Evolutionary conservation across 441 rosid genomes (phyloP).

Genomic region (Melianthus villosus): DNA sequence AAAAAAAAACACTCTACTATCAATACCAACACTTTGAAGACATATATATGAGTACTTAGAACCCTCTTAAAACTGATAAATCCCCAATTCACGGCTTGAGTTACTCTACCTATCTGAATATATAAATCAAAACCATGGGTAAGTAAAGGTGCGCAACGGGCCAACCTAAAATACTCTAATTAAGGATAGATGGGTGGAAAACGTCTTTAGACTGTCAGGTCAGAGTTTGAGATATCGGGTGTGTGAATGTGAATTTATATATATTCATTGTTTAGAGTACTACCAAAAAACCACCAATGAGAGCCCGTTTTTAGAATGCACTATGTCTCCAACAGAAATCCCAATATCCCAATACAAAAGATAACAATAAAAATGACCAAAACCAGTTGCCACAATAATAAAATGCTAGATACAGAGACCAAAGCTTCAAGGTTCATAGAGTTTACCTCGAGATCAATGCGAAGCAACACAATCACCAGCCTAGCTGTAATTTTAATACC

Average conservation of each 20-base stretch:
- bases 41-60: slow-evolving; percentile 4
- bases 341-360: slow-evolving; percentile 16
- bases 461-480: slow-evolving; percentile 54
- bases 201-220: too few relatives aligned
- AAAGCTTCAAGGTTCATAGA: slow-evolving; percentile 14
- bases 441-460: slow-evolving; percentile 43
- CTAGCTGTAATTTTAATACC: slow-evolving; percentile 18
- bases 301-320: slow-evolving; percentile 13
- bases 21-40: slow-evolving; percentile 13
- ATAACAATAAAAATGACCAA: slow-evolving; percentile 1
- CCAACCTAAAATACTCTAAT: too few relatives aligned
- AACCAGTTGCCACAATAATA: slow-evolving; percentile 15
- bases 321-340: slow-evolving; percentile 3
- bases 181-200: too few relatives aligned
- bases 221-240: too few relatives aligned
- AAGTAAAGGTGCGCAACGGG: too few relatives aligned
- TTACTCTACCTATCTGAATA: slow-evolving; percentile 15
- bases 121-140: slow-evolving; percentile 15
- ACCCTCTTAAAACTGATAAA: slow-evolving; percentile 10
- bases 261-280: too few relatives aligned
- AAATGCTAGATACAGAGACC: slow-evolving; percentile 18
- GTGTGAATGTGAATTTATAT: too few relatives aligned
- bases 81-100: slow-evolving; percentile 33
- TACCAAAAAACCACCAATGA: slow-evolving; percentile 16
- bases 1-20: slow-evolving; percentile 11